A percentile compares a stretch with the other conserved stretches of the same genome.
Evolutionary conservation across 768 basidiomycete genomes (phyloP).

Genomic region (Roridomyces roridus): DNA sequence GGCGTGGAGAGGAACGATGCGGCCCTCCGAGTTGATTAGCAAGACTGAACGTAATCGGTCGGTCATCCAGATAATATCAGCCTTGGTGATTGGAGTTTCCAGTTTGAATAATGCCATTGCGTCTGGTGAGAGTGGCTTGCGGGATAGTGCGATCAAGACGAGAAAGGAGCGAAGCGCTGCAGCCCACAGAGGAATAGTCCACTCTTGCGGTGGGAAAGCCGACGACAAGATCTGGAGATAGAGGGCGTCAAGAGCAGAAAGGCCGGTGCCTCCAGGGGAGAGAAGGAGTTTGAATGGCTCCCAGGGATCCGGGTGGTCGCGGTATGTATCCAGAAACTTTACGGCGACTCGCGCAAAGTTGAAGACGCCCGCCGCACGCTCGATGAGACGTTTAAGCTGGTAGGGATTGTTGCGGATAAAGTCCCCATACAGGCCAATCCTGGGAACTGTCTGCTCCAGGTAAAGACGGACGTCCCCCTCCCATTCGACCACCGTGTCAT

Average conservation of each 20-base stretch:
- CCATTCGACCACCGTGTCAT: neutral
- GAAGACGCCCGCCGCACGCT: neutral
- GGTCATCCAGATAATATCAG: constrained; percentile 6
- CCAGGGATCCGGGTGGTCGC: neutral
- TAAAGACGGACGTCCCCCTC: neutral
- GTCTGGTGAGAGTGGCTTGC: neutral
- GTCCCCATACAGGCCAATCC: neutral
- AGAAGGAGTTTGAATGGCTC: constrained; percentile 9
- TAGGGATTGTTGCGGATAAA: neutral
- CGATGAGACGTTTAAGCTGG: neutral
- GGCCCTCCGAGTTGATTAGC: neutral
- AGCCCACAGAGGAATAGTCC: neutral
- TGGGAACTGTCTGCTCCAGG: neutral
- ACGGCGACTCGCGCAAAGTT: constrained; percentile 1
- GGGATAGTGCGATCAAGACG: neutral
- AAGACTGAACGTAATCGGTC: constrained; percentile 5
- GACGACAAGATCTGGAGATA: constrained; percentile 1
- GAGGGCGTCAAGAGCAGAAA: constrained; percentile 1
- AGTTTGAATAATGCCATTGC: neutral
- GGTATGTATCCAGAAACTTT: constrained; percentile 1
- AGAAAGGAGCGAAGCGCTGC: constrained; percentile 1
- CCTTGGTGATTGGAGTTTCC: neutral
- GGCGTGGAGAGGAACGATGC: constrained; percentile 1
- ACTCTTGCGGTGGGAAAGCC: neutral
- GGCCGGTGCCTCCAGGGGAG: constrained; percentile 1